Conservation (phyloP, 805 yeast species). For the Candida dajiaensis region DNA sequence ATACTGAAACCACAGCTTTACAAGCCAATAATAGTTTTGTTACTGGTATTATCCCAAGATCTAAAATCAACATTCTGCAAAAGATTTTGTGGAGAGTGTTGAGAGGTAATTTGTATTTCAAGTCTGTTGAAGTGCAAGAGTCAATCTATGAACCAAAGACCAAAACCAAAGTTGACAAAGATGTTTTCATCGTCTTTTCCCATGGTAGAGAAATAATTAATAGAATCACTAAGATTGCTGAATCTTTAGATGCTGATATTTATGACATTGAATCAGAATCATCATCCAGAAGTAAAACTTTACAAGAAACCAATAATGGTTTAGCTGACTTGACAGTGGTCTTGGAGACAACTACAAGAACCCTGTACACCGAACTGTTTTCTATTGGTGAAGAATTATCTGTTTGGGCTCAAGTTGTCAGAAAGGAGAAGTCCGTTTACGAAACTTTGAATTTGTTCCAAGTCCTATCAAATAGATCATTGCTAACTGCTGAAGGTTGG, state of each 20-base stretch:
- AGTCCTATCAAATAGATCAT: slow-evolving; percentile 72
- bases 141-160: slow-evolving; percentile 63
- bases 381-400: slow-evolving; percentile 70
- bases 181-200: slow-evolving; percentile 82
- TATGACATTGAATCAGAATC: slow-evolving; percentile 45
- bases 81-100: slow-evolving; percentile 89
- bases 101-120: slow-evolving; percentile 84
- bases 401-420: slow-evolving; percentile 61
- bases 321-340: slow-evolving; percentile 59
- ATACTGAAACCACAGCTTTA: slow-evolving; percentile 19
- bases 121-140: slow-evolving; percentile 66
- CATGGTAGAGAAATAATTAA: slow-evolving; percentile 76
- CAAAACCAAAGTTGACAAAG: slow-evolving; percentile 57
- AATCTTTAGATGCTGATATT: slow-evolving; percentile 83
- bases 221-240: slow-evolving; percentile 78
- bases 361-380: slow-evolving; percentile 71
- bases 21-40: slow-evolving; percentile 41
- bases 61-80: slow-evolving; percentile 63
- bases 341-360: slow-evolving; percentile 54
- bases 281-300: slow-evolving; percentile 62
- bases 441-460: slow-evolving; percentile 75
- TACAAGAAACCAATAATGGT: slow-evolving; percentile 52
- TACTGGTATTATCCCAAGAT: slow-evolving; percentile 78
- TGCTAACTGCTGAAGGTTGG: slow-evolving; percentile 94
- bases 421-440: slow-evolving; percentile 82